Conservation (phyloP, 352 stramenopile genomes). For the Saprolegnia diclina region DNA sequence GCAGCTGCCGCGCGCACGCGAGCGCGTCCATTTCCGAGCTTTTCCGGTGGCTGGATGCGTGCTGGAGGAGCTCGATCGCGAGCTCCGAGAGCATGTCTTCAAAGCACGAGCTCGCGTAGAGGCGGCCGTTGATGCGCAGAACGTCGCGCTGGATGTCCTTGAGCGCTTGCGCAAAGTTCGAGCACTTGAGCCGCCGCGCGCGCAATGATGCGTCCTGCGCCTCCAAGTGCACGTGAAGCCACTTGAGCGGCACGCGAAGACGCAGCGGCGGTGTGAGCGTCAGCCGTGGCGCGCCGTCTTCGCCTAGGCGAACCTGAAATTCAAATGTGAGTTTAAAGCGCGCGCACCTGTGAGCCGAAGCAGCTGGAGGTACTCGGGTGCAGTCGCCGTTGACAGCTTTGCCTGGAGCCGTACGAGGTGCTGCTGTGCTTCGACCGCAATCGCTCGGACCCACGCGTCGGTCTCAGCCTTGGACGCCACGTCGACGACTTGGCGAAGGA, state of each 20-base stretch:
- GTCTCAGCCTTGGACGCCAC: conserved; percentile 38
- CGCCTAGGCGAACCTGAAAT: background rate
- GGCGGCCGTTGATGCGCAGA: conserved; percentile 45
- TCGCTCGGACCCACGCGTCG: conserved; percentile 40
- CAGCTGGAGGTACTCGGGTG: conserved; percentile 6
- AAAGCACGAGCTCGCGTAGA: conserved; percentile 35
- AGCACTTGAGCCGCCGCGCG: conserved; percentile 40
- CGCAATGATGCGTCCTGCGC: conserved; percentile 31
- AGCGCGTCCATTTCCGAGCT: conserved; percentile 45
- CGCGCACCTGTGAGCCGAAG: conserved; percentile 27
- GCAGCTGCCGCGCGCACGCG: conserved; percentile 45
- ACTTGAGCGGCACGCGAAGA: conserved; percentile 42
- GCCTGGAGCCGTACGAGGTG: conserved; percentile 24
- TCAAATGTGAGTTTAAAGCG: conserved; percentile 27
- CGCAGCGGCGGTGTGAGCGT: conserved; percentile 15
- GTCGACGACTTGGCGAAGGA: conserved; percentile 48
- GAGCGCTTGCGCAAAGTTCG: conserved; percentile 49
- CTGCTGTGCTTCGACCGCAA: conserved; percentile 41
- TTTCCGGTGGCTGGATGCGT: conserved; percentile 12
- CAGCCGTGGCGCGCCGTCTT: conserved; percentile 23
- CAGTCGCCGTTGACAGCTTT: conserved; percentile 15
- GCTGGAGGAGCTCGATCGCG: conserved; percentile 30
- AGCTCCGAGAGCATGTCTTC: conserved; percentile 37
- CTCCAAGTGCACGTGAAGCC: conserved; percentile 52
- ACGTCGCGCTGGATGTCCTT: conserved; percentile 64